Base-by-base conservation (phyloP, 768 basidiomycete species). In the Boletus patriciae region DNA sequence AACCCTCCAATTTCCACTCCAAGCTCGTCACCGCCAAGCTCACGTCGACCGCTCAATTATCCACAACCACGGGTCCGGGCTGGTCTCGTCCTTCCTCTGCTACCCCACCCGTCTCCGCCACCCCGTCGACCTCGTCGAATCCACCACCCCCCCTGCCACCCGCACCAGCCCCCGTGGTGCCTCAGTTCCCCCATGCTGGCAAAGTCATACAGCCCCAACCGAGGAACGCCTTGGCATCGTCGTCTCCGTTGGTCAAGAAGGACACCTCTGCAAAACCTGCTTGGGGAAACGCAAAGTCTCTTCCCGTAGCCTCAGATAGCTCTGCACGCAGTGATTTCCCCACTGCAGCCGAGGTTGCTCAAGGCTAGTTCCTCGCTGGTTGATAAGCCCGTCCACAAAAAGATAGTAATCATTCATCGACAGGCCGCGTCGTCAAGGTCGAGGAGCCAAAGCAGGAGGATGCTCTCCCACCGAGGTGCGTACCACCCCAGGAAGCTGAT, bases 291-390 rank as follows among this genome's bases (percentile, higher is more conserved):
- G 66, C 86, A 57, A 83, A 78, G 63, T 70, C 77, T 15, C 62
- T 67, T 12, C 58, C 63, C 36, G 37, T 53, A 52, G 55, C 74
- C 44, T 54, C 74, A 3, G 81, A 85, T 43, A 71, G 75, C 48
- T 71, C 75, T 23, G 72, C 74, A 43, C 72, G 76, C 38, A 81
- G 76, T 54, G 95, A 98, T 61, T 99, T 99, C 69, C 97, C 97
- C 8, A 99, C 97, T 6, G 94, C 96, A 45, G 93, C 92, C 37
- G 97, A 99, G 76, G 93, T 94, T 43, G 92, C 92, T 8, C 87
- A 88, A 76, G 88, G 92, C 88, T 62, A 64, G 83, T 77, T 21
- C 36, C 50, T 52, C 52, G 44, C 46, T 37, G 19, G 25, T 21
- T 51, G 45, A 11, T 23, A 15, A 3, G 23, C 29, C 21, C 41